Base-by-base conservation (phyloP, 2,329 filamentous ascomycete species). In the Paraconiothyrium sp. region DNA sequence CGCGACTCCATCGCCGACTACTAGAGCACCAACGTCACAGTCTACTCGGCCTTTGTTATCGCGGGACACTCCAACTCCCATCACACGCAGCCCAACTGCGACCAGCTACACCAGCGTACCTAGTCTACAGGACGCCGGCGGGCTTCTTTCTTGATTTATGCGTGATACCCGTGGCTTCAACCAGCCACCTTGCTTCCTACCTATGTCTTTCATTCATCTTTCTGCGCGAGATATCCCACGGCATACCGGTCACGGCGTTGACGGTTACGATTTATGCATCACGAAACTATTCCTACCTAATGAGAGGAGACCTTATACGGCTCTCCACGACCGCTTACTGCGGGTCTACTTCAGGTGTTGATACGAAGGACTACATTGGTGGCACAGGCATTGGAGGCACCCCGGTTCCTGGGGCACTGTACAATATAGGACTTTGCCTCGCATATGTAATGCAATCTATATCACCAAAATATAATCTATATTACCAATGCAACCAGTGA, bases 81-180 rank as follows among this genome's bases (percentile, higher is more conserved):
- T 65, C 24, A 59, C 54, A 34, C 72, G 72, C 47, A 75, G 48
- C 46, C 35, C 65, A 27, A 73, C 73, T 16, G 63, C 71, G 32
- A 67, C 61, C 44, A 71, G 66, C 59, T 63, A 68, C 37, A 64
- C 56, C 8, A 69, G 72, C 22, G 59, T 68, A 13, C 72, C 73
- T 11, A 72, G 70, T 3, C 55, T 77, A 57, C 71, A 75, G 61
- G 75, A 78, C 47, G 69, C 72, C 6, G 75, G 74, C 43, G 74
- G 72, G 47, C 68, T 78, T 9, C 72, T 78, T 58, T 70, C 69
- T 43, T 66, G 59, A 54, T 35, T 55, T 65, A 46, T 63, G 63
- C 61, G 63, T 77, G 75, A 78, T 78, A 78, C 75, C 76, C 75
- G 62, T 59, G 67, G 65, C 61, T 44, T 64, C 60, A 37, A 7